A percentile compares a stretch with the other conserved stretches of the same genome.
phyloP scores from a whole-genome alignment of 352 stramenopile genomes.

The Pythium utonaiense region DNA sequence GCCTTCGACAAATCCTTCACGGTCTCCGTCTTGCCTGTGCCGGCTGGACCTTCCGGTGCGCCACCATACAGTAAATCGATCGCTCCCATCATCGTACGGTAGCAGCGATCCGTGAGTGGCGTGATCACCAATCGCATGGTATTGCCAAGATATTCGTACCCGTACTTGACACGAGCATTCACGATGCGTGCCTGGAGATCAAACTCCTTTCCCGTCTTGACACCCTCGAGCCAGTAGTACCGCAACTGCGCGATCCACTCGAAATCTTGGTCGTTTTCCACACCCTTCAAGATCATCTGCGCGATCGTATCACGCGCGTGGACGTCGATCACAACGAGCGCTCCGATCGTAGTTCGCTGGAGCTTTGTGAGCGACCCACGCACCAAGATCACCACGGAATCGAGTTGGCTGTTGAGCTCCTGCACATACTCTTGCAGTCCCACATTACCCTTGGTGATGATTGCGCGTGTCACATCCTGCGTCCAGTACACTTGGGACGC shows the following conservation, averaged over 20 bases:
- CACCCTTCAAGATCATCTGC: slow-evolving; percentile 89
- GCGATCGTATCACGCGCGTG: slow-evolving; percentile 90
- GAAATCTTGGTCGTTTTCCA: slow-evolving; percentile 89
- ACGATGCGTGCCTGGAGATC: slow-evolving; percentile 88
- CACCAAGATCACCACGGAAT: slow-evolving; percentile 90
- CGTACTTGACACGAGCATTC: slow-evolving; percentile 85
- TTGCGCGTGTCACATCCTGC: slow-evolving; percentile 85
- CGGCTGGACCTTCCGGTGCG: slow-evolving; percentile 76
- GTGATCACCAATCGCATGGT: slow-evolving; percentile 87
- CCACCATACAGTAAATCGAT: slow-evolving; percentile 88
- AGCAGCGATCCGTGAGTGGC: slow-evolving; percentile 85
- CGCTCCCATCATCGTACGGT: slow-evolving; percentile 88
- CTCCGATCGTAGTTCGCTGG: slow-evolving; percentile 90
- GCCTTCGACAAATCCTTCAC: slow-evolving; percentile 84
- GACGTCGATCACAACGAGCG: slow-evolving; percentile 92
- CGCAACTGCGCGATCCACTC: slow-evolving; percentile 92
- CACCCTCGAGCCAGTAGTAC: slow-evolving; percentile 90
- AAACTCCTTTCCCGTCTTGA: slow-evolving; percentile 40
- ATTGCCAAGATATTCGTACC: slow-evolving; percentile 89
- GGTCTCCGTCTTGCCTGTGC: slow-evolving; percentile 86
- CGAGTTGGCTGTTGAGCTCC: slow-evolving; percentile 83
- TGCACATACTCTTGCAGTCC: slow-evolving; percentile 78
- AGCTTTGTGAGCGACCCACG: slow-evolving; percentile 89
- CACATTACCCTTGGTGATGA: slow-evolving; percentile 62
- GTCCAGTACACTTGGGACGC: slow-evolving; percentile 94